phyloP scores from a whole-genome alignment of 2,329 filamentous ascomycete genomes.

The Scedosporium dehoogii region DNA sequence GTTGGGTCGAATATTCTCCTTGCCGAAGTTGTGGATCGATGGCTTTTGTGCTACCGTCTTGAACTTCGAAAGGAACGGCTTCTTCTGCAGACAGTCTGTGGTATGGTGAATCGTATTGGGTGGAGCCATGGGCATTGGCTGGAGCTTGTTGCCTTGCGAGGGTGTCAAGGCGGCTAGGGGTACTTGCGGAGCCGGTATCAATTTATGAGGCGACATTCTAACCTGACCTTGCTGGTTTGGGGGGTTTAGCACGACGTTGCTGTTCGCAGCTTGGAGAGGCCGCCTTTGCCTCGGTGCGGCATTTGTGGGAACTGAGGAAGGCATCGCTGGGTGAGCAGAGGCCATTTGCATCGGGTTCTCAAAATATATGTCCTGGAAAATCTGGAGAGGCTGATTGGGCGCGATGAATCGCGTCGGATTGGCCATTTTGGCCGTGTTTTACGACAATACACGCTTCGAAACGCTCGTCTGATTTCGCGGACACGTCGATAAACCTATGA shows the following conservation, averaged over 20 bases:
- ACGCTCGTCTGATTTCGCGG: not conserved
- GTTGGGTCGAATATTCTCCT: slow-evolving; percentile 46
- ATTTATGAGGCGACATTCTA: slow-evolving; percentile 3
- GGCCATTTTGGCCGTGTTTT: slow-evolving; percentile 39
- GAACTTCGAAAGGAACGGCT: slow-evolving; percentile 48
- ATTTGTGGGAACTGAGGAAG: slow-evolving; percentile 32
- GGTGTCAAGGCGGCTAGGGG: slow-evolving; percentile 35
- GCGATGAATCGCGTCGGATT: slow-evolving; percentile 36
- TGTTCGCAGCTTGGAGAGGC: slow-evolving; percentile 39
- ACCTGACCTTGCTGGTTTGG: slow-evolving; percentile 20
- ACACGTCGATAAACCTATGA: not conserved
- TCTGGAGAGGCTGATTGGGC: slow-evolving; percentile 37
- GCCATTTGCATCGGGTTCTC: slow-evolving; percentile 36
- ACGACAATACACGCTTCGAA: slow-evolving; percentile 2
- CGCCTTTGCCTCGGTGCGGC: slow-evolving; percentile 24
- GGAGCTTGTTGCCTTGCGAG: slow-evolving; percentile 45
- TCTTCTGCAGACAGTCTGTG: slow-evolving; percentile 64
- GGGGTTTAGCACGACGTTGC: slow-evolving; percentile 60
- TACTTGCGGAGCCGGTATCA: not conserved
- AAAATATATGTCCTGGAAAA: slow-evolving; percentile 43
- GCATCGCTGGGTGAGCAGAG: slow-evolving; percentile 45
- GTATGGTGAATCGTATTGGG: slow-evolving; percentile 42
- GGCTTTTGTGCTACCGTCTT: slow-evolving; percentile 47
- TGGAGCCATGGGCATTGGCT: slow-evolving; percentile 51
- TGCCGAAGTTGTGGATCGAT: slow-evolving; percentile 36